Evolutionary conservation across 176 grass and related monocot genomes (phyloP).

Genomic region (Thinopyrum elongatum): DNA sequence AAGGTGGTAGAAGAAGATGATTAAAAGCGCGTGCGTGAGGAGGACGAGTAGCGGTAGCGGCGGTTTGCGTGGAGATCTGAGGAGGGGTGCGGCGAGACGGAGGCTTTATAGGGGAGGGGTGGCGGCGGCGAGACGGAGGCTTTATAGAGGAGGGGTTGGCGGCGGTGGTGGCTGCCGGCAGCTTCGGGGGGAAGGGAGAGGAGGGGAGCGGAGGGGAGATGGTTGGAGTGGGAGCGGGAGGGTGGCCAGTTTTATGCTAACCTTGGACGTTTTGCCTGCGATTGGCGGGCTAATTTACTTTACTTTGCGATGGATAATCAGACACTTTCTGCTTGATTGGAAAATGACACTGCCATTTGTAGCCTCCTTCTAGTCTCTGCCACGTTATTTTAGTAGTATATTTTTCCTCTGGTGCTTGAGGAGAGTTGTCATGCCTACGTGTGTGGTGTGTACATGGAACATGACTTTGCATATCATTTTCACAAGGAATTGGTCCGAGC

Average conservation of each 20-base stretch:
- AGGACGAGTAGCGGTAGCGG: not conserved
- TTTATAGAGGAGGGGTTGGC: slow-evolving; percentile 25
- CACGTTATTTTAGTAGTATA: not conserved
- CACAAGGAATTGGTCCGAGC: not conserved
- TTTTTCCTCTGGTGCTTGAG: not conserved
- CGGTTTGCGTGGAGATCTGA: not conserved
- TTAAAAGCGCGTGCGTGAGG: not conserved
- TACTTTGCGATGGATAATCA: not conserved
- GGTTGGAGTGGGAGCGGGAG: slow-evolving; percentile 38
- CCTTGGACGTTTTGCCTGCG: slow-evolving; percentile 10
- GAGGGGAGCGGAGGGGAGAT: not conserved
- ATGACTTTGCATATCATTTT: not conserved
- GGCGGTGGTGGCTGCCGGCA: not conserved
- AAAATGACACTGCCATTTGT: not conserved
- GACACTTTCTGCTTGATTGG: not conserved
- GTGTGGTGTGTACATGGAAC: not conserved
- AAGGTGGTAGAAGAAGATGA: not conserved
- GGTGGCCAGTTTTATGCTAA: slow-evolving; percentile 24
- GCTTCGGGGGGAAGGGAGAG: not conserved
- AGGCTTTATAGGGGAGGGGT: slow-evolving; percentile 24
- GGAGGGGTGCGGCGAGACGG: not conserved
- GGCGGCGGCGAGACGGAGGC: not conserved
- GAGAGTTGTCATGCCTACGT: not conserved
- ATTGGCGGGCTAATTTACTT: not conserved
- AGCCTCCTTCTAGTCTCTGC: not conserved